These are phyloP conservation scores for Trichoderma sp. DNA, from an alignment of 2,329 filamentous ascomycete species.

Conservation along the genomic window DNA sequence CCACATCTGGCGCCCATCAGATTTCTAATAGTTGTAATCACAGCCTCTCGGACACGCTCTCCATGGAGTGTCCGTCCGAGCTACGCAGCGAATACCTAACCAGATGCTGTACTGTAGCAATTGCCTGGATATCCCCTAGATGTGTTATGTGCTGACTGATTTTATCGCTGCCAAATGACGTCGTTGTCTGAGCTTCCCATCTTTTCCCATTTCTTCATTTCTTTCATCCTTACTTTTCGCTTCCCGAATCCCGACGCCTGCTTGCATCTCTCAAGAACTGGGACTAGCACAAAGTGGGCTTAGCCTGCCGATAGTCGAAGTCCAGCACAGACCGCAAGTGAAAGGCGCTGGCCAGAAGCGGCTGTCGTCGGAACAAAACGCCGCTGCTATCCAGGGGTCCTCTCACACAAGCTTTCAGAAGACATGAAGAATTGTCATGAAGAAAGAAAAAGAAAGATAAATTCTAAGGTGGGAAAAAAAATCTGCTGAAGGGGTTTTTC, in stretches of 20 bases:
- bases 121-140: too few relatives aligned
- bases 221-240: neutral
- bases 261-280: too few relatives aligned
- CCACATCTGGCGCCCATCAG: slow-evolving; percentile 7
- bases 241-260: neutral
- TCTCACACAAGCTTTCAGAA: neutral
- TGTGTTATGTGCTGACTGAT: neutral
- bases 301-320: neutral
- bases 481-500: neutral
- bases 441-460: neutral
- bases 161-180: slow-evolving; percentile 13
- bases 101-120: too few relatives aligned
- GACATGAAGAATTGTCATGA: too few relatives aligned
- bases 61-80: slow-evolving; percentile 19
- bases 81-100: too few relatives aligned
- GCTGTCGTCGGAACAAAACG: slow-evolving; percentile 2
- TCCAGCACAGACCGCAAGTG: neutral
- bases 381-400: slow-evolving; percentile 8
- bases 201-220: neutral
- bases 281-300: neutral
- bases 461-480: neutral
- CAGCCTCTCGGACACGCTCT: slow-evolving; percentile 1
- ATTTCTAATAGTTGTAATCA: slow-evolving; percentile 12
- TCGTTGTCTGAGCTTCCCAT: neutral
- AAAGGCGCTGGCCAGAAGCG: neutral